A percentile compares a stretch with the other conserved stretches of the same genome.
Conservation (phyloP, 2,329 filamentous ascomycete species). For the Hirsutella thompsonii region DNA sequence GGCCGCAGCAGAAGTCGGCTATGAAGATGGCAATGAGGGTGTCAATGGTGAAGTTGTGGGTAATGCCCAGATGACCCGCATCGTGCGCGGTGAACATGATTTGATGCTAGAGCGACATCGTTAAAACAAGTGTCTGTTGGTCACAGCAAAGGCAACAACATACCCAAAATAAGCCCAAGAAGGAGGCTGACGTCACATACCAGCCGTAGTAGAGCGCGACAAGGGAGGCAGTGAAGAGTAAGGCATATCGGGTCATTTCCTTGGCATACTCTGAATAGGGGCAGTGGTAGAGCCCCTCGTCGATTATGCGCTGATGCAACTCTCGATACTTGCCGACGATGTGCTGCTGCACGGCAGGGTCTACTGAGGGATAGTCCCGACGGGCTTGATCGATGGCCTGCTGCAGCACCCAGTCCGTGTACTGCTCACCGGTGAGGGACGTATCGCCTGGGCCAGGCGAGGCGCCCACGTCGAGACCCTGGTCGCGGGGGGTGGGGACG, state of each 20-base stretch:
- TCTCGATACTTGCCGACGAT: slow-evolving; percentile 72
- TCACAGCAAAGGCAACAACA: background rate
- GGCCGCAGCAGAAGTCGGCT: slow-evolving; percentile 76
- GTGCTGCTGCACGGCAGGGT: slow-evolving; percentile 56
- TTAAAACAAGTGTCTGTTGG: too few relatives aligned
- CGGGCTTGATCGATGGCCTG: slow-evolving; percentile 43
- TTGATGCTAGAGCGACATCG: slow-evolving; percentile 52
- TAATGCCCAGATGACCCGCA: slow-evolving; percentile 94
- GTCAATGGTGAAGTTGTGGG: slow-evolving; percentile 74
- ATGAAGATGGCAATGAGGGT: slow-evolving; percentile 80
- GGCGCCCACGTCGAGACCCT: too few relatives aligned
- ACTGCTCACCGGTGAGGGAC: slow-evolving; percentile 46
- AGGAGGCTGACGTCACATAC: slow-evolving; percentile 52
- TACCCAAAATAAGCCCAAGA: slow-evolving; percentile 63
- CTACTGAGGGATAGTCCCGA: slow-evolving; percentile 65
- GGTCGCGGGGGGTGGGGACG: background rate
- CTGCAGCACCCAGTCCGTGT: background rate
- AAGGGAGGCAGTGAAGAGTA: slow-evolving; percentile 56
- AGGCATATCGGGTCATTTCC: slow-evolving; percentile 62
- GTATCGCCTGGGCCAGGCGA: slow-evolving; percentile 33
- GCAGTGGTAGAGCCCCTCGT: slow-evolving; percentile 71
- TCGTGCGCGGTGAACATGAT: slow-evolving; percentile 90
- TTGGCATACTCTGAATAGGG: slow-evolving; percentile 42
- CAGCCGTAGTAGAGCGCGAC: slow-evolving; percentile 48
- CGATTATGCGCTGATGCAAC: slow-evolving; percentile 57